Evolutionary conservation across 306 rosid genomes (phyloP).

Genomic region (Malus sylvestris): DNA sequence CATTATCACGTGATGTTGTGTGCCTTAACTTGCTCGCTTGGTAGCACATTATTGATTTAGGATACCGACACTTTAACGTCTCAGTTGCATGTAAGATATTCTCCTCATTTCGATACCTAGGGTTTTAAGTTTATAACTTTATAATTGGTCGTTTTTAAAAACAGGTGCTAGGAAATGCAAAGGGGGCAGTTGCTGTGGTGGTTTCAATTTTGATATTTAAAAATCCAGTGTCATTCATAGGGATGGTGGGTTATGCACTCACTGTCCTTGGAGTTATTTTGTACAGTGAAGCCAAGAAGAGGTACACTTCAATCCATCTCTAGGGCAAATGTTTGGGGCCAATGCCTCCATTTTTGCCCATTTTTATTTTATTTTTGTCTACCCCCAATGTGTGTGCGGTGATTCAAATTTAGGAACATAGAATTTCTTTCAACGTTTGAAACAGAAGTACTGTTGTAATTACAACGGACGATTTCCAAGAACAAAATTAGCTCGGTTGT

Average conservation of each 20-base stretch:
- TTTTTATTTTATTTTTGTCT: too few species aligned
- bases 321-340: neutral
- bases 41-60: neutral
- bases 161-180: slow-evolving; percentile 55
- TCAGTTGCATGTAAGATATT: neutral
- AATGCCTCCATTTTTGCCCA: neutral
- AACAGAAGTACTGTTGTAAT: neutral
- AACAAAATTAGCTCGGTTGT: neutral
- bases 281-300: slow-evolving; percentile 57
- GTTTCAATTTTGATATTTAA: slow-evolving; percentile 52
- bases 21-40: neutral
- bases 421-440: too few species aligned
- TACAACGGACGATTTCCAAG: neutral
- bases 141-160: neutral
- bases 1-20: too few species aligned
- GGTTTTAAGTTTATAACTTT: neutral
- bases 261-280: slow-evolving; percentile 53
- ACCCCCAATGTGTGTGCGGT: neutral
- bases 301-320: slow-evolving; percentile 12
- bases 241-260: slow-evolving; percentile 57
- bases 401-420: neutral
- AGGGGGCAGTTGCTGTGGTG: slow-evolving; percentile 64
- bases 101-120: neutral
- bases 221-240: slow-evolving; percentile 52
- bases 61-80: accelerated